Evolutionary conservation across 371 early-diverging fungal genomes (phyloP).

Genomic region (Mucor irregularis): DNA sequence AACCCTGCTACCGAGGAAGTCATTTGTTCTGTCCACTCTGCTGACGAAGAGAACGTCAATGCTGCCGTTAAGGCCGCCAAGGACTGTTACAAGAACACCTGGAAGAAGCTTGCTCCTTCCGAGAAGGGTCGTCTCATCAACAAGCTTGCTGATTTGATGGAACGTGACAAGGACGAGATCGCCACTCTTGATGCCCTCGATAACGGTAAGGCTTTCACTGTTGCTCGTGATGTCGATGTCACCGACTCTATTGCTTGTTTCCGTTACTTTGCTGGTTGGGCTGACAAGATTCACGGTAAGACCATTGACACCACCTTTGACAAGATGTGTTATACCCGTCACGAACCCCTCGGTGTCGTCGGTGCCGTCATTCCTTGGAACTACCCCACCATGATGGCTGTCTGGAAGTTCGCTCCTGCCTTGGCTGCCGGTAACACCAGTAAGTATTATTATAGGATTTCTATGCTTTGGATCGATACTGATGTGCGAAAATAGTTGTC

Average conservation of each 20-base stretch:
- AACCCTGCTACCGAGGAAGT: conserved; percentile 74
- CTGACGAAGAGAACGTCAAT: conserved; percentile 69
- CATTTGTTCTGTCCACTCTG: conserved; percentile 70
- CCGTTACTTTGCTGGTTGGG: conserved; percentile 78
- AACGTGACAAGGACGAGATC: conserved; percentile 65
- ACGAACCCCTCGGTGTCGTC: conserved; percentile 78
- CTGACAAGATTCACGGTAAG: conserved; percentile 74
- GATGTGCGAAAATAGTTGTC: conserved; percentile 31
- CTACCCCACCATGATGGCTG: conserved; percentile 61
- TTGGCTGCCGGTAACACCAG: conserved; percentile 67
- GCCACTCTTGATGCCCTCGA: conserved; percentile 80
- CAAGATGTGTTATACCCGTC: conserved; percentile 63
- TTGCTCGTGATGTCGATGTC: conserved; percentile 63
- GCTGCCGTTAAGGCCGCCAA: conserved; percentile 73
- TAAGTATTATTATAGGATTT: conserved; percentile 22
- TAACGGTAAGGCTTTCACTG: conserved; percentile 76
- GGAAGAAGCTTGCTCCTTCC: conserved; percentile 62
- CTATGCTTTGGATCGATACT: not conserved
- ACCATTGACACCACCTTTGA: conserved; percentile 37
- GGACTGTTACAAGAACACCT: conserved; percentile 62
- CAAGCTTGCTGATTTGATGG: conserved; percentile 72
- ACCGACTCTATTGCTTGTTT: conserved; percentile 62
- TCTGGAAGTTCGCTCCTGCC: conserved; percentile 86
- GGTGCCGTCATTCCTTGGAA: conserved; percentile 68
- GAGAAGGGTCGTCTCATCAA: conserved; percentile 39